Evolutionary conservation across 345 rosid genomes (phyloP), one percentile per base, ranked within the genome.

Genomic region (Pistacia integerrima): DNA sequence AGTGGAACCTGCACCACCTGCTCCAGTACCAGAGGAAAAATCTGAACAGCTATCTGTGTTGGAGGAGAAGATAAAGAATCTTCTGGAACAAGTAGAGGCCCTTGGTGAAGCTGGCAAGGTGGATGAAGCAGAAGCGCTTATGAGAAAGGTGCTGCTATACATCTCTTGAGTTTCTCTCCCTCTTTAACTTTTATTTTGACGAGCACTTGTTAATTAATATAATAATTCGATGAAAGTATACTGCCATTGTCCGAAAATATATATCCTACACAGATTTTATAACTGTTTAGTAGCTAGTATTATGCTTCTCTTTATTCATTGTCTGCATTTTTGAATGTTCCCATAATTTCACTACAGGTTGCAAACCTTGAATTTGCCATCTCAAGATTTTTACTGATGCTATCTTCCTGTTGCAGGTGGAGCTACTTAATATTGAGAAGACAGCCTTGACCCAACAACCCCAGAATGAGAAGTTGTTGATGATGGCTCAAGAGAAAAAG

Each of bases 91-190:
- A 85, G 99, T 94, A 73, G 99, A 97, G 76, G 83, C 90, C 58
- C 97, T 97, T 66, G 99, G 99, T 68, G 99, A 97, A 87, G 93
- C 90, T 80, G 99, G 98, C 65, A 94, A 97, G 86, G 98, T 97
- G 74, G 99, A 97, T 78, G 97, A 97, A 89, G 99, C 99, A 81
- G 97, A 97, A 88, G 98, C 98, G 56, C 92, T 96, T 8, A 96
- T 96, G 99, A 93, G 91, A 83, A 96, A 93, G 98, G 99, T 96
- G 78, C 5, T 74, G 30, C 70, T 72, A 66, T 66, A 46, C 12
- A 3, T 60, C 6, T 0, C 41, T 51, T 22, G 35, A 2, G 33
- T 55, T 11, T 33, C 22, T 52, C 2, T 52, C 8, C 9, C 46
- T 41, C 46, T 41, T 41, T 8, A 1, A 28, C 4, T 8, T 16